Percentiles rank a stretch among this genome's conserved stretches.
phyloP scores from a whole-genome alignment of 2,329 filamentous ascomycete genomes.

The Bipolaris cookei region DNA sequence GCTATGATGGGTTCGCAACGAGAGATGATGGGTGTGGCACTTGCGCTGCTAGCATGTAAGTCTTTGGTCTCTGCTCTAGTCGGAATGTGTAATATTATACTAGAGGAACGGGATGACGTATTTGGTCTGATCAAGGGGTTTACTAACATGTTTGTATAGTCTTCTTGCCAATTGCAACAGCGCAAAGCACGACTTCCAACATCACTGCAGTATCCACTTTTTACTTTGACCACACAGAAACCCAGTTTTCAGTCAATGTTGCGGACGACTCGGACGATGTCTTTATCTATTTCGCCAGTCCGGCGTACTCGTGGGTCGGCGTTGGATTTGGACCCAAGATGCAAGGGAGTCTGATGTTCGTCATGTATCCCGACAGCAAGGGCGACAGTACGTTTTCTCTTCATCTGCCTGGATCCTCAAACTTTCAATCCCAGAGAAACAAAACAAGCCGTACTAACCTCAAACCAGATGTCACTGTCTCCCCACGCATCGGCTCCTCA shows the following conservation, averaged over 20 bases:
- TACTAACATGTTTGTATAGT: slow-evolving; percentile 19
- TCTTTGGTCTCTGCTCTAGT: neutral
- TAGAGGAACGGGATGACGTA: neutral
- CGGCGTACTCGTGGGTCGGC: slow-evolving; percentile 53
- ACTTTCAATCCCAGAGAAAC: neutral
- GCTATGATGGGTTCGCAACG: slow-evolving; percentile 5
- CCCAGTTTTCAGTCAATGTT: slow-evolving; percentile 46
- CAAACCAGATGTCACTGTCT: slow-evolving; percentile 45
- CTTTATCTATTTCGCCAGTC: slow-evolving; percentile 43
- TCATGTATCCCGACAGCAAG: slow-evolving; percentile 50
- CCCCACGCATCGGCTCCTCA: slow-evolving; percentile 44
- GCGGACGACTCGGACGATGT: slow-evolving; percentile 44
- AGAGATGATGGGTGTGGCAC: slow-evolving; percentile 12
- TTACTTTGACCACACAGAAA: slow-evolving; percentile 39
- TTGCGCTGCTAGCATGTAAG: slow-evolving; percentile 22
- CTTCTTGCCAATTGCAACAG: slow-evolving; percentile 20
- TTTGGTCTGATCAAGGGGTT: neutral
- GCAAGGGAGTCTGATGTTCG: slow-evolving; percentile 53
- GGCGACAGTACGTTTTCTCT: slow-evolving; percentile 40
- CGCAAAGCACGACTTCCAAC: slow-evolving; percentile 22
- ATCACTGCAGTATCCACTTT: slow-evolving; percentile 40
- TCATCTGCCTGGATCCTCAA: neutral
- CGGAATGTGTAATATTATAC: neutral
- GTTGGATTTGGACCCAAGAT: slow-evolving; percentile 54
- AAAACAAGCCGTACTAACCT: slow-evolving; percentile 10